These are phyloP conservation scores for Zizania latifolia DNA, from an alignment of 176 grass and related monocot species.

Conservation along the genomic window DNA sequence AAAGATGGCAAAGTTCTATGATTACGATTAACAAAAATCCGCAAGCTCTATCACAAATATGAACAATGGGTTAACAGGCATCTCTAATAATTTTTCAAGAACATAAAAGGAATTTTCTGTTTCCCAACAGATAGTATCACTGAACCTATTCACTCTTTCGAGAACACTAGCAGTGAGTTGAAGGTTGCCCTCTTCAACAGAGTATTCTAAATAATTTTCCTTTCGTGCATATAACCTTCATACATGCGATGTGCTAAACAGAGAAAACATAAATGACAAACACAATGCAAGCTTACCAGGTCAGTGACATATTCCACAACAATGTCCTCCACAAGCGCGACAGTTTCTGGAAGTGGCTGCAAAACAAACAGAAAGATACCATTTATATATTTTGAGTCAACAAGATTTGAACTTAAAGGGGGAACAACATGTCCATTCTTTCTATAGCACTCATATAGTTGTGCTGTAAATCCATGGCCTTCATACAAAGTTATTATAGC, in stretches of 20 bases:
- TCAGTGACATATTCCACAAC: constrained; percentile 94
- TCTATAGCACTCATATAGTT: background rate
- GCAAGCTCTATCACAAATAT: background rate
- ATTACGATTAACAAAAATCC: background rate
- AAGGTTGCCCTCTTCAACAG: too few species aligned
- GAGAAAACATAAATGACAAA: constrained; percentile 14
- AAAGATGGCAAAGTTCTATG: background rate
- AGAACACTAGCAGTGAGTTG: background rate
- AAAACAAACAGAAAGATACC: constrained; percentile 25
- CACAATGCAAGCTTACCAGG: constrained; percentile 45
- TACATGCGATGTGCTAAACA: background rate
- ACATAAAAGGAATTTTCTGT: background rate
- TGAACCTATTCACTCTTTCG: background rate
- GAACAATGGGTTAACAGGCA: background rate
- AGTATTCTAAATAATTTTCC: too few species aligned
- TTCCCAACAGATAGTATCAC: background rate
- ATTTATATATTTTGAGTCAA: background rate
- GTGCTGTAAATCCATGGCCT: background rate
- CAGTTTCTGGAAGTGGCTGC: constrained; percentile 94
- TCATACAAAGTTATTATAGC: background rate
- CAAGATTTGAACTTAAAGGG: background rate
- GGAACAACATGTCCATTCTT: background rate
- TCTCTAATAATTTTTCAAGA: background rate
- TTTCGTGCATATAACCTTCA: background rate
- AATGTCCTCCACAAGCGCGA: constrained; percentile 95